These are phyloP conservation scores for Beverwykella pulmonaria DNA, from an alignment of 495 filamentous ascomycete species.

Conservation along the genomic window DNA sequence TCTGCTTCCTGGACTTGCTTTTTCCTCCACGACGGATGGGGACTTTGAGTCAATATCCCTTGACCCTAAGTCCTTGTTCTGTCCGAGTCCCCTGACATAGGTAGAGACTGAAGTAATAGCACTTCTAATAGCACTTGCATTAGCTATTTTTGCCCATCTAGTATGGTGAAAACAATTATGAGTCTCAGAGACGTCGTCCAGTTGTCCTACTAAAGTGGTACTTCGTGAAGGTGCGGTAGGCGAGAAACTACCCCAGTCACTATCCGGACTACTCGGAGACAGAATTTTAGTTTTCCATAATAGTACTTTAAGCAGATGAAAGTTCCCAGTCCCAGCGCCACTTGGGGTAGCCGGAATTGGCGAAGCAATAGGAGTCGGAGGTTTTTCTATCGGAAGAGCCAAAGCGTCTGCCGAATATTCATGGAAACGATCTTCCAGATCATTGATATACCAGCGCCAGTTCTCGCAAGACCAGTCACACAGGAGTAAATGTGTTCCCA, in stretches of 20 bases:
- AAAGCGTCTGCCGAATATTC: slow-evolving; percentile 38
- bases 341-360: too few relatives aligned
- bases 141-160: not conserved
- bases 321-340: too few relatives aligned
- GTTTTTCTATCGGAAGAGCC: slow-evolving; percentile 34
- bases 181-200: not conserved
- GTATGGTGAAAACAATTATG: not conserved
- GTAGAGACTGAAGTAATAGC: too few relatives aligned
- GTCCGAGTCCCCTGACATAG: too few relatives aligned
- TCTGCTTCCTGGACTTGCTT: not conserved
- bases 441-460: slow-evolving; percentile 54
- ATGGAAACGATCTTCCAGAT: slow-evolving; percentile 46
- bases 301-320: too few relatives aligned
- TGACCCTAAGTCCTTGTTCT: too few relatives aligned
- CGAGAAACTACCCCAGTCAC: too few relatives aligned
- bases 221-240: not conserved
- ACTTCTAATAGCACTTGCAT: not conserved
- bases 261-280: too few relatives aligned
- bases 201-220: not conserved
- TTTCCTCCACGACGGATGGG: too few relatives aligned
- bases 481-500: slow-evolving; percentile 49
- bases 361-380: not conserved
- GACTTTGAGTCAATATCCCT: too few relatives aligned
- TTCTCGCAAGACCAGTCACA: slow-evolving; percentile 53
- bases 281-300: too few relatives aligned